Conservation (phyloP, 306 rosid species). For the Astragalus glycyphyllos region DNA sequence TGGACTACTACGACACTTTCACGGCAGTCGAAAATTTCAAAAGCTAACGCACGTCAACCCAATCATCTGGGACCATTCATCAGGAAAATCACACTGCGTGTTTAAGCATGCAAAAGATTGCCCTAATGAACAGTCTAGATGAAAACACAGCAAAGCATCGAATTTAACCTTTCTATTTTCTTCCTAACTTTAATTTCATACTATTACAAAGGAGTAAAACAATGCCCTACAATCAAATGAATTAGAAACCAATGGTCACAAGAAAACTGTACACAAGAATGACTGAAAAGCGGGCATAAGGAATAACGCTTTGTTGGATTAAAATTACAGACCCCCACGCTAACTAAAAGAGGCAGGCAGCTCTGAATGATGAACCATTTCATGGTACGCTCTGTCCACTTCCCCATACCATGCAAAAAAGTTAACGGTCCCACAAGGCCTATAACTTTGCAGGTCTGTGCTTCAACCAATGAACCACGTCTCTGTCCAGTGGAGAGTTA, state of each 20-base stretch:
- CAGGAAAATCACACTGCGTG: background rate
- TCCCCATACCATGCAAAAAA: slow-evolving; percentile 56
- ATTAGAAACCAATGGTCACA: slow-evolving; percentile 64
- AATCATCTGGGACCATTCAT: slow-evolving; percentile 12
- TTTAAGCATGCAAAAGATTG: slow-evolving; percentile 1
- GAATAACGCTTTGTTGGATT: slow-evolving; percentile 52
- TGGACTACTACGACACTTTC: too few species aligned
- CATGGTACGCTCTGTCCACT: slow-evolving; percentile 47
- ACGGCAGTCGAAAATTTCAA: background rate
- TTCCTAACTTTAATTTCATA: slow-evolving; percentile 51
- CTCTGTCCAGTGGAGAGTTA: slow-evolving; percentile 72
- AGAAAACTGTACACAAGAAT: slow-evolving; percentile 86
- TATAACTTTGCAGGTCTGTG: slow-evolving; percentile 80
- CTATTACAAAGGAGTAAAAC: slow-evolving; percentile 58
- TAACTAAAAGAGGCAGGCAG: slow-evolving; percentile 71
- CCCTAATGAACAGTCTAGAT: background rate
- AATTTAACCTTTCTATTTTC: slow-evolving; percentile 31
- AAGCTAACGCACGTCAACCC: background rate
- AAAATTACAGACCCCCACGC: slow-evolving; percentile 62
- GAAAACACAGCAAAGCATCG: slow-evolving; percentile 27
- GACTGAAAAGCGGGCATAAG: slow-evolving; percentile 51
- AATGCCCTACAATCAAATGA: slow-evolving; percentile 67
- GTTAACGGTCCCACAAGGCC: slow-evolving; percentile 83
- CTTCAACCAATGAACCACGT: slow-evolving; percentile 95
- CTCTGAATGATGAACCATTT: slow-evolving; percentile 61